phyloP scores from a whole-genome alignment of 1,284 basidiomycete genomes.

The Ganoderma lucidum region DNA sequence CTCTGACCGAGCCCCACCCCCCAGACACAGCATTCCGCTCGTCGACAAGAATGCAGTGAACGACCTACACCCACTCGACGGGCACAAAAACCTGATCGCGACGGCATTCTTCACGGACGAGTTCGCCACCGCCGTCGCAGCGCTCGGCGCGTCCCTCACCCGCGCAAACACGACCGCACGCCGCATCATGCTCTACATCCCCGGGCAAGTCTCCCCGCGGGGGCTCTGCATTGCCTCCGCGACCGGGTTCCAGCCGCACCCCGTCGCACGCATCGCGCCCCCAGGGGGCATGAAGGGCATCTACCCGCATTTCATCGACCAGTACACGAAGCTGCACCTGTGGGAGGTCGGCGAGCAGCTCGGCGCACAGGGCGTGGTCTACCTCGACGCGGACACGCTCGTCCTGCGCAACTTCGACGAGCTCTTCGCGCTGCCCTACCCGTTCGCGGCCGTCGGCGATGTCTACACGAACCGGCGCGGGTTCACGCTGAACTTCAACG shows the following conservation, averaged over 20 bases:
- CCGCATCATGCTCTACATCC: constrained; percentile 49
- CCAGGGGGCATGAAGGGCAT: constrained; percentile 46
- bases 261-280: constrained; percentile 48
- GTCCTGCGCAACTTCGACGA: constrained; percentile 53
- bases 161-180: constrained; percentile 46
- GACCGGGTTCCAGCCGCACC: constrained; percentile 49
- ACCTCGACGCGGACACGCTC: constrained; percentile 55
- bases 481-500: constrained; percentile 50
- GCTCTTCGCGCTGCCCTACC: constrained; percentile 51
- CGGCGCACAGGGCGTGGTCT: constrained; percentile 46
- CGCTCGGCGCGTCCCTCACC: constrained; percentile 51
- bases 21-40: constrained; percentile 27
- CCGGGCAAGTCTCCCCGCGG: constrained; percentile 46
- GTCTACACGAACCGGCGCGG: constrained; percentile 46
- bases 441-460: constrained; percentile 53
- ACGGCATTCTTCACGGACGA: constrained; percentile 53
- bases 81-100: constrained; percentile 46
- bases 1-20: not conserved
- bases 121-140: constrained; percentile 50
- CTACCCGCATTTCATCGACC: constrained; percentile 48
- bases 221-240: constrained; percentile 50
- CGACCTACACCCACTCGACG: constrained; percentile 16
- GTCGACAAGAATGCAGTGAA: constrained; percentile 16
- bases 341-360: constrained; percentile 48
- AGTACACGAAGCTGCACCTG: constrained; percentile 54